Conservation (phyloP, 495 filamentous ascomycete genomes). For the Xylaria cubensis region DNA sequence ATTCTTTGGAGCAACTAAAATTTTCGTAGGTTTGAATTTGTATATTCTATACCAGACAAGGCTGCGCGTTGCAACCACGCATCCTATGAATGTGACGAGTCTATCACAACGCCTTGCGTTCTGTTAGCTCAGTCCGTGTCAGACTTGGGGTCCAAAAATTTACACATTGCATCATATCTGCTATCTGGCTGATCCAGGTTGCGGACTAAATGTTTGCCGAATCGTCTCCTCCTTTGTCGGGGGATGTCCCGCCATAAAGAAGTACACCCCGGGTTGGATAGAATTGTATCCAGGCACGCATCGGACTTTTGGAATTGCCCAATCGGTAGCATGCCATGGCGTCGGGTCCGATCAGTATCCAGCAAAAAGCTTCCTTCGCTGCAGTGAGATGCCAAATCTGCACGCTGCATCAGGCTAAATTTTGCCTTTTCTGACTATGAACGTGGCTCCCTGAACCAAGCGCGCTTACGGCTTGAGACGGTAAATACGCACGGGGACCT, state of each 20-base stretch:
- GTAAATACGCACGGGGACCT: not conserved
- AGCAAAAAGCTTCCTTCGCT: constrained; percentile 5
- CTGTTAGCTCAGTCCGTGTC: not conserved
- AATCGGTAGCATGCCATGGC: constrained; percentile 25
- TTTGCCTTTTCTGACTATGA: not conserved
- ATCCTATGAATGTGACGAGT: not conserved
- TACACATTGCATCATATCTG: not conserved
- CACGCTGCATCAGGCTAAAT: not conserved
- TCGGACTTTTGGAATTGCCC: constrained; percentile 9
- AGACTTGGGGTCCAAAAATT: not conserved
- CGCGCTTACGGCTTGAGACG: constrained; percentile 1
- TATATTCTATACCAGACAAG: not conserved
- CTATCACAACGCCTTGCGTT: not conserved
- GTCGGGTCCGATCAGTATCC: constrained; percentile 23
- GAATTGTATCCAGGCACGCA: not conserved
- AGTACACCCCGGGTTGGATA: no score
- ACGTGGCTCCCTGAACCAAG: not conserved
- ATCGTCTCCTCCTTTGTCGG: not conserved
- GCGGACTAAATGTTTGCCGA: not conserved
- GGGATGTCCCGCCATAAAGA: not conserved
- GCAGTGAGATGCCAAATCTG: constrained; percentile 26
- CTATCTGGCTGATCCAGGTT: not conserved
- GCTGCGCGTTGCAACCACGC: not conserved
- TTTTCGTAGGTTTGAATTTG: not conserved
- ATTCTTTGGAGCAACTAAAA: not conserved